Percentiles rank a stretch among this genome's conserved stretches.
Evolutionary conservation across 176 grass and related monocot species (phyloP).

Genomic region (Tillandsia fasciculata): DNA sequence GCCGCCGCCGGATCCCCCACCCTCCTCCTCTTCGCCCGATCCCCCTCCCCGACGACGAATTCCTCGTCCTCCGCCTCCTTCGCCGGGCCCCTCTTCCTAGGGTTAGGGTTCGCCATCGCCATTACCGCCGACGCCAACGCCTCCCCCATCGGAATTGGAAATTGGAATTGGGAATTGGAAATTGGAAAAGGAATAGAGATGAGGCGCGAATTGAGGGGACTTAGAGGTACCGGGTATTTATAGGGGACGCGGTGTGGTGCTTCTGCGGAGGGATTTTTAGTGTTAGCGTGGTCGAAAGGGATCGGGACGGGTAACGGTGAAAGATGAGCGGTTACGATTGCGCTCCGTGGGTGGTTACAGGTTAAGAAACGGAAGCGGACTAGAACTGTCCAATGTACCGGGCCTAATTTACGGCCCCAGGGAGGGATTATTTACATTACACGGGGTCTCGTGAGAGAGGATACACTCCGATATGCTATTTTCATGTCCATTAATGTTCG

Average conservation of each 20-base stretch:
- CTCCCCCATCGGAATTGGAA: conserved; percentile 10
- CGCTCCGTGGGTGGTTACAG: background rate
- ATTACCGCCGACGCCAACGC: conserved; percentile 4
- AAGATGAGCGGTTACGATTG: background rate
- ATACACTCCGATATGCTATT: too few relatives aligned
- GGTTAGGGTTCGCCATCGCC: background rate
- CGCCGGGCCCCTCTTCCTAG: background rate
- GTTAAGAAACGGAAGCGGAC: conserved; percentile 12
- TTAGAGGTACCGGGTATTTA: conserved; percentile 16
- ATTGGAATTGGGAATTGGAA: conserved; percentile 4
- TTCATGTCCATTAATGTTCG: too few relatives aligned
- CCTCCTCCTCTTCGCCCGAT: background rate
- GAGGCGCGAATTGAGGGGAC: background rate
- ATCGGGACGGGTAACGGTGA: background rate
- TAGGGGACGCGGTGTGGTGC: conserved; percentile 14
- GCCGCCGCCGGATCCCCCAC: conserved; percentile 61
- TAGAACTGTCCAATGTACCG: conserved; percentile 21
- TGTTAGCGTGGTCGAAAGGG: too few relatives aligned
- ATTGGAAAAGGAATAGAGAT: too few relatives aligned
- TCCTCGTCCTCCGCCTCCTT: background rate
- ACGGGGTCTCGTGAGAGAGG: too few relatives aligned
- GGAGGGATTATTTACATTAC: background rate
- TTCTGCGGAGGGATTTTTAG: background rate
- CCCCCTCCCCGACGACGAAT: background rate
- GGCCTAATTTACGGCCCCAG: conserved; percentile 13